These are phyloP conservation scores for Chalara sp. DNA, from an alignment of 2,329 filamentous ascomycete species.

Conservation along the genomic window DNA sequence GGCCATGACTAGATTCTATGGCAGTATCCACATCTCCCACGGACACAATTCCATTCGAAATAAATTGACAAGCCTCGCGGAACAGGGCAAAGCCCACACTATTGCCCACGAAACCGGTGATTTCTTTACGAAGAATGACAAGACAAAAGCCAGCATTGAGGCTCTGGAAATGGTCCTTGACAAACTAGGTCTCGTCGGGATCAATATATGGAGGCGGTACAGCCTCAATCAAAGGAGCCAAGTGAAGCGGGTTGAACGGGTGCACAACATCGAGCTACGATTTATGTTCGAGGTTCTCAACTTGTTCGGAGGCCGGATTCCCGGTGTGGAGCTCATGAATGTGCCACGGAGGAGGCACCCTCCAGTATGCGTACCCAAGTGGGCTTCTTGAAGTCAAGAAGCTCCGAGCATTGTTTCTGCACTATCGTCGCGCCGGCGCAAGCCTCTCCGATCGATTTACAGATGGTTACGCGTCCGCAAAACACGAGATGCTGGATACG, in stretches of 20 bases:
- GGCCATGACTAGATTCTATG: too few species aligned
- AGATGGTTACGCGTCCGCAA: neutral
- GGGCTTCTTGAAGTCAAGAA: neutral
- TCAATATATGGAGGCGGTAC: neutral
- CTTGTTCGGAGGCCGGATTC: neutral
- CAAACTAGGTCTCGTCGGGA: too few species aligned
- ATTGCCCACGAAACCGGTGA: neutral
- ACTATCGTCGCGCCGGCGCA: neutral
- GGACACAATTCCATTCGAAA: neutral
- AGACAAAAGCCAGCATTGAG: too few species aligned
- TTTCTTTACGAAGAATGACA: neutral
- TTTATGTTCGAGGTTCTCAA: neutral
- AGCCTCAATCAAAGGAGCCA: neutral
- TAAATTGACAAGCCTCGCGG: neutral
- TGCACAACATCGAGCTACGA: neutral
- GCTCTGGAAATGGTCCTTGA: too few species aligned
- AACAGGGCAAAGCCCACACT: neutral
- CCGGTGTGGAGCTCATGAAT: neutral
- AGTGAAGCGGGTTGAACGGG: slow-evolving; percentile 1
- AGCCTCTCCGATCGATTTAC: neutral
- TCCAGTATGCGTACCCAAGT: neutral
- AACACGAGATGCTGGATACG: neutral
- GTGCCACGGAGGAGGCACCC: neutral
- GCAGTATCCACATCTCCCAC: neutral
- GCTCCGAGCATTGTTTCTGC: neutral